phyloP scores from a whole-genome alignment of 2,329 filamentous ascomycete species.

The Pseudogymnoascus sp. region DNA sequence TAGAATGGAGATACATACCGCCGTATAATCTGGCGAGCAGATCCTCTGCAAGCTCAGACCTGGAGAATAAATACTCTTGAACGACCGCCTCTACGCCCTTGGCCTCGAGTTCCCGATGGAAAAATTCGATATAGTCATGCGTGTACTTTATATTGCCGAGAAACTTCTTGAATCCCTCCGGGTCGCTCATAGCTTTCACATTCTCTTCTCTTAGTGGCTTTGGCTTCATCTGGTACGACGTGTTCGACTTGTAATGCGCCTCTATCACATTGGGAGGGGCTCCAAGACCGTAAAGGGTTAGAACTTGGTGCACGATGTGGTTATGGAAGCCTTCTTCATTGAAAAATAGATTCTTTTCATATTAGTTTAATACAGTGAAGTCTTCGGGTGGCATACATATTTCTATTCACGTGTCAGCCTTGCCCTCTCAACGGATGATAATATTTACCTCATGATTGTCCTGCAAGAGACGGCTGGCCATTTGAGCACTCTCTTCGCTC shows the following conservation, averaged over 20 bases:
- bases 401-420: conserved; percentile 13
- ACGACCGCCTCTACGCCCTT: conserved; percentile 58
- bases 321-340: conserved; percentile 73
- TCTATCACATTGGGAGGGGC: conserved; percentile 56
- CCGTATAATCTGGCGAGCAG: conserved; percentile 64
- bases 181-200: conserved; percentile 44
- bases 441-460: conserved; percentile 57
- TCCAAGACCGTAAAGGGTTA: conserved; percentile 70
- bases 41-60: conserved; percentile 58
- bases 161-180: conserved; percentile 48
- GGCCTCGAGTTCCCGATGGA: conserved; percentile 62
- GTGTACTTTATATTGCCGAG: conserved; percentile 63
- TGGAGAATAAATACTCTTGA: conserved; percentile 62
- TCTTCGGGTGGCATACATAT: conserved; percentile 23
- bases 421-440: neutral
- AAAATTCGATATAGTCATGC: conserved; percentile 69
- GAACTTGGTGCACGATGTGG: conserved; percentile 72
- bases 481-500: conserved; percentile 54
- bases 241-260: conserved; percentile 59
- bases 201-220: conserved; percentile 43
- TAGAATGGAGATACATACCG: conserved; percentile 36
- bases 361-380: conserved; percentile 43
- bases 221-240: conserved; percentile 56
- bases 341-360: conserved; percentile 72
- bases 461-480: conserved; percentile 64